A percentile compares a stretch with the other conserved stretches of the same genome.
Evolutionary conservation across 208 protist species (phyloP).

Genomic region (Leishmania tarentolae): DNA sequence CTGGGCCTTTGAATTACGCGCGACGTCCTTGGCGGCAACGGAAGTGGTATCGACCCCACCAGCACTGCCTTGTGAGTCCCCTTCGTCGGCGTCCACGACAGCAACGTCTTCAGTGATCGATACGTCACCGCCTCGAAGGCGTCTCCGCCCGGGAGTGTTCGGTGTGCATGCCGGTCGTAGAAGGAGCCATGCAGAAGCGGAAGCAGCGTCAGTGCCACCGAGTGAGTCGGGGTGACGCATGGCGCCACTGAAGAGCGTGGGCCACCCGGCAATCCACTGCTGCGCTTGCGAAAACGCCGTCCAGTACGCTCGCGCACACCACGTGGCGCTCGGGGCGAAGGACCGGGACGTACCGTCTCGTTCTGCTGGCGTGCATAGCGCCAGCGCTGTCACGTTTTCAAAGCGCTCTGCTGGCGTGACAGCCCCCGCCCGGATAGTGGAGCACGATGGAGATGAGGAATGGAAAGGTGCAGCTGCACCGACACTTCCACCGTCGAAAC

Average conservation of each 20-base stretch:
- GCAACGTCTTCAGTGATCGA: background rate
- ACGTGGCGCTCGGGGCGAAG: background rate
- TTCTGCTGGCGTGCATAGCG: slow-evolving; percentile 15
- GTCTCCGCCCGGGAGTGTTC: background rate
- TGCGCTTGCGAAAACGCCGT: slow-evolving; percentile 47
- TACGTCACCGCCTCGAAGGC: background rate
- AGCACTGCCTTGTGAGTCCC: background rate
- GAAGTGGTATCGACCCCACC: background rate
- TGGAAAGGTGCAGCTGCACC: too few species aligned
- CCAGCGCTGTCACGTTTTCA: slow-evolving; percentile 21
- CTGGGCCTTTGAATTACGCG: background rate
- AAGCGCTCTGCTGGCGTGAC: slow-evolving; percentile 12
- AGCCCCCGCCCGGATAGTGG: background rate
- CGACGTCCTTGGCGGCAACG: background rate
- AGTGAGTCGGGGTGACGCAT: too few species aligned
- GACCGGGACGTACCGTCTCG: background rate
- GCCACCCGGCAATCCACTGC: slow-evolving; percentile 8
- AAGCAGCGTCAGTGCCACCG: background rate
- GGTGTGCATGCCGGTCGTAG: background rate
- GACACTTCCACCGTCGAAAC: background rate
- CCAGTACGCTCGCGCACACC: slow-evolving; percentile 42
- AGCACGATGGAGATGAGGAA: background rate
- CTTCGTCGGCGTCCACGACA: slow-evolving; percentile 16
- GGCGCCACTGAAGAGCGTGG: background rate
- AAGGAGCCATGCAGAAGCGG: background rate